phyloP scores from a whole-genome alignment of 768 basidiomycete species.

The Panus rudis region DNA sequence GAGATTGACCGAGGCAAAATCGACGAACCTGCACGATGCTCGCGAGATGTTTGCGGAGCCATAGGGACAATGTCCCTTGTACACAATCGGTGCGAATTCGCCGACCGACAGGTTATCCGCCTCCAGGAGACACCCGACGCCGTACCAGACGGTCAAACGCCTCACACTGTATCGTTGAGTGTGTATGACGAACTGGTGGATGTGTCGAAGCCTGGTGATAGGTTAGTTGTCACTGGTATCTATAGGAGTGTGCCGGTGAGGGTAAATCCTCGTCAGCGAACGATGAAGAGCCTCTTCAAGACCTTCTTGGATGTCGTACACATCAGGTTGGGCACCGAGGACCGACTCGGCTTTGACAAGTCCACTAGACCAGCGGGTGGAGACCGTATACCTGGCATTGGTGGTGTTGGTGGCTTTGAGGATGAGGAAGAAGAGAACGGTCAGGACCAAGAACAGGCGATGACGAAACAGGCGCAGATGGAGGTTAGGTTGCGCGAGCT shows the following conservation, averaged over 20 bases:
- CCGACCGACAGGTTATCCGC: slow-evolving; percentile 91
- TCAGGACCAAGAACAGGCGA: slow-evolving; percentile 34
- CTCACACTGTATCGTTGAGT: slow-evolving; percentile 93
- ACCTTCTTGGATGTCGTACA: slow-evolving; percentile 97
- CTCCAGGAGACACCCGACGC: slow-evolving; percentile 97
- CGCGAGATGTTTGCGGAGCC: slow-evolving; percentile 85
- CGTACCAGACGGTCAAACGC: slow-evolving; percentile 97
- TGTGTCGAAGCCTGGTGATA: slow-evolving; percentile 91
- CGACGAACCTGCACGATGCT: slow-evolving; percentile 85
- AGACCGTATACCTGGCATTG: slow-evolving; percentile 62
- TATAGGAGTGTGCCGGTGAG: slow-evolving; percentile 95
- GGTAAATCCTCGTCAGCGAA: slow-evolving; percentile 85
- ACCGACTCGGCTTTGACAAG: slow-evolving; percentile 68
- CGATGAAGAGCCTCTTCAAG: slow-evolving; percentile 94
- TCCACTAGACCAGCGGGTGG: slow-evolving; percentile 67
- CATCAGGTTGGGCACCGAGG: slow-evolving; percentile 62
- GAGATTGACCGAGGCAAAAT: slow-evolving; percentile 99
- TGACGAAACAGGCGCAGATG: slow-evolving; percentile 53
- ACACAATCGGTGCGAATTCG: slow-evolving; percentile 95
- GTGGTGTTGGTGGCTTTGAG: slow-evolving; percentile 52
- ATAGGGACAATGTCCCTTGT: slow-evolving; percentile 90
- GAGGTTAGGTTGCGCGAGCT: slow-evolving; percentile 74
- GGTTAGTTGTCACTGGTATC: slow-evolving; percentile 86
- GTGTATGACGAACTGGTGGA: slow-evolving; percentile 99
- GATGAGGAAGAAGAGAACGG: slow-evolving; percentile 52